Conservation (phyloP, 1,284 basidiomycete species). For the Heterobasidion occidentale region DNA sequence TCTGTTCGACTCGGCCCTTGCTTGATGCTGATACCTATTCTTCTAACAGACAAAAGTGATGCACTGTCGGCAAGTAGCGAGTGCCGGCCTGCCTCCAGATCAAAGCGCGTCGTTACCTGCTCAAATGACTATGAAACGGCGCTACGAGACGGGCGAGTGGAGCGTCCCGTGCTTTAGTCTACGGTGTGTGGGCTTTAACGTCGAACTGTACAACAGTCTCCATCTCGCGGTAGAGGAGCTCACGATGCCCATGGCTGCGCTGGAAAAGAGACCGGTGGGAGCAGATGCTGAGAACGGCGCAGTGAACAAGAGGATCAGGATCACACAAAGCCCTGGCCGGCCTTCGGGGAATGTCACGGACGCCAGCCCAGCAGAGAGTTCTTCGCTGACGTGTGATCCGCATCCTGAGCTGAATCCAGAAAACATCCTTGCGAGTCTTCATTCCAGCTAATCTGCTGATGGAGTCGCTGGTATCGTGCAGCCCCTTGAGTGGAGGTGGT, state of each 20-base stretch:
- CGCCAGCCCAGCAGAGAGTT: too few relatives aligned
- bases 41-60: conserved; percentile 15
- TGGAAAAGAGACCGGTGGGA: not conserved
- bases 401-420: too few relatives aligned
- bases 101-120: conserved; percentile 8
- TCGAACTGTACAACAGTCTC: conserved; percentile 10
- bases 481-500: too few relatives aligned
- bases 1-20: conserved; percentile 1
- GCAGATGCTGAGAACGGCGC: not conserved
- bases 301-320: not conserved
- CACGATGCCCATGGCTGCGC: not conserved
- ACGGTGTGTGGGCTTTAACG: conserved; percentile 21
- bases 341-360: too few relatives aligned
- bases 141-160: conserved; percentile 21
- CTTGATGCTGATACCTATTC: not conserved
- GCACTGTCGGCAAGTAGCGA: conserved; percentile 16
- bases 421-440: too few relatives aligned
- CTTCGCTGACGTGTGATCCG: too few relatives aligned
- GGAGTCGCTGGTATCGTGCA: too few relatives aligned
- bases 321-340: not conserved
- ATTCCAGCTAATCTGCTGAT: too few relatives aligned
- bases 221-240: not conserved
- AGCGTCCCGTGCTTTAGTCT: conserved; percentile 21
- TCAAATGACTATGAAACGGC: conserved; percentile 14
- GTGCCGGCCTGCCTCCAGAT: conserved; percentile 5